phyloP scores from a whole-genome alignment of 1,139 yeast genomes.

The Nakaseomyces nivariensis region DNA sequence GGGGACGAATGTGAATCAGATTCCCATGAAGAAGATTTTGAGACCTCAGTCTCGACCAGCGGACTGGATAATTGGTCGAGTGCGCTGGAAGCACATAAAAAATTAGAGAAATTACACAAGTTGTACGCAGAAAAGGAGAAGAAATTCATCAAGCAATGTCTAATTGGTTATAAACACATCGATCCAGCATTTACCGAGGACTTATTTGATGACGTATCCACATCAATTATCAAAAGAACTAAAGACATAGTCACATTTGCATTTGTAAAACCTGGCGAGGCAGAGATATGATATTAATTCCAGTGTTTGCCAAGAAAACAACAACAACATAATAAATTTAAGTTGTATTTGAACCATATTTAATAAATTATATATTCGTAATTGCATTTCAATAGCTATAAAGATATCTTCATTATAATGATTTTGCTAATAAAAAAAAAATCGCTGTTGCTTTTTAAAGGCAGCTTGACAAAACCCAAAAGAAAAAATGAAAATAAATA shows the following conservation, averaged over 20 bases:
- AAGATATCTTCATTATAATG: too few species aligned
- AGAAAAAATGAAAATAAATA: too few species aligned
- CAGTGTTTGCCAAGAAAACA: too few species aligned
- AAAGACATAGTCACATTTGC: conserved; percentile 20
- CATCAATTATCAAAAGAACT: conserved; percentile 12
- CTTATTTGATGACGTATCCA: conserved; percentile 16
- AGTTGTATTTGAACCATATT: too few species aligned
- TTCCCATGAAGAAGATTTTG: conserved; percentile 6
- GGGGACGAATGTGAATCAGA: conserved; percentile 20
- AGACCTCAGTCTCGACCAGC: conserved; percentile 10
- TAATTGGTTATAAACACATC: conserved; percentile 53
- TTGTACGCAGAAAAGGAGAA: conserved; percentile 28
- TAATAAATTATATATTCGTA: too few species aligned
- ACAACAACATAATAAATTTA: too few species aligned
- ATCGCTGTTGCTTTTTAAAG: too few species aligned
- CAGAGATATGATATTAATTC: neutral
- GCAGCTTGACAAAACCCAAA: too few species aligned
- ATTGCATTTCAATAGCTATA: too few species aligned
- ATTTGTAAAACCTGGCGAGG: conserved; percentile 18
- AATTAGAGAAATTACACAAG: conserved; percentile 24
- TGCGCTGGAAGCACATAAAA: conserved; percentile 40
- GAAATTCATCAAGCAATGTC: conserved; percentile 44
- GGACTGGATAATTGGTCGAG: conserved; percentile 35
- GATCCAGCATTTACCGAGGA: conserved; percentile 33
- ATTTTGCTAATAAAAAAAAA: too few species aligned